Evolutionary conservation across 495 filamentous ascomycete genomes (phyloP), one percentile per base, ranked within the genome.

Genomic region (Aspergillus funiculosus): DNA sequence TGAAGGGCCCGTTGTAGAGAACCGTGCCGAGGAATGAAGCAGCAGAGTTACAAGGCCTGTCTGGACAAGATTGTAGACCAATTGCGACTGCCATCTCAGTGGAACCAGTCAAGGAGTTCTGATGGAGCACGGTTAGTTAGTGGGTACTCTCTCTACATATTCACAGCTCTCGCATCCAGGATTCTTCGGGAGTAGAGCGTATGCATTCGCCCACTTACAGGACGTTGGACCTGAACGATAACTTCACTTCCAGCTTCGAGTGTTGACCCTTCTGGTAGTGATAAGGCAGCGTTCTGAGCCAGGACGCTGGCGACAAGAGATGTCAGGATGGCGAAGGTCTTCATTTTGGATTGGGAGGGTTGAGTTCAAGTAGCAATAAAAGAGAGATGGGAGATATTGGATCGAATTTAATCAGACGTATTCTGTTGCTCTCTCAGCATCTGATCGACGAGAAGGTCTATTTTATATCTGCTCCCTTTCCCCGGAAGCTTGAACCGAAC

Each of bases 281-380:
- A 95, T 77, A 27, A 64, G 60, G 6, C n/a, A n/a, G 82, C 85
- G 21, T 72, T 81, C 35, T 82, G 81, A 11, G 79, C 74, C 47
- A 90, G 71, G 39, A 89, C 79, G 39, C 46, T 46, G 28, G 54
- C 49, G 10, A 46, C 48, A 17, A 69, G 47, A 25, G 58, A 32
- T 18, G 43, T 34, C n/a, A 63, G 34, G 10, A 58, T 24, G 13
- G 51, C 13, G 32, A 66, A 34, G 44, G 43, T 53, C 41, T 61
- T 58, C 62, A 64, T 64, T 39, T 20, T 61, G 41, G n/a, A 21
- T 21, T n/a, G n/a, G n/a, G n/a, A n/a, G n/a, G n/a, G n/a, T n/a
- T n/a, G n/a, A n/a, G n/a, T n/a, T n/a, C n/a, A n/a, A n/a, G n/a
- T n/a, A n/a, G n/a, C n/a, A n/a, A n/a, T n/a, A n/a, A n/a, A n/a